Evolutionary conservation across 306 rosid genomes (phyloP).

Genomic region (Lathyrus sativus): DNA sequence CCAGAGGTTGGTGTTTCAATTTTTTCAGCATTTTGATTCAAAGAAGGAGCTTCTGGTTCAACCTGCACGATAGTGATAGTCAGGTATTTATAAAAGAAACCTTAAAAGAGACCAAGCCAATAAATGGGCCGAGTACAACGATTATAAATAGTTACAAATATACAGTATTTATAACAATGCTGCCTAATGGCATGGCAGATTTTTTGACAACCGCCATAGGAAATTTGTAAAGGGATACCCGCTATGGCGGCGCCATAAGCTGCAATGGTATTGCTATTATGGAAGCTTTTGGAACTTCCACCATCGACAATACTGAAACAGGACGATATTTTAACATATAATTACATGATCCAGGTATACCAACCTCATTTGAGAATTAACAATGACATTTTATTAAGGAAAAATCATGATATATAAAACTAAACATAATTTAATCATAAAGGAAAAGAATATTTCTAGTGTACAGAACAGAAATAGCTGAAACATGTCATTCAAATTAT

Average conservation of each 20-base stretch:
- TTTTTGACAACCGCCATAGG: neutral
- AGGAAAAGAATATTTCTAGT: neutral
- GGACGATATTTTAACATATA: constrained; percentile 20
- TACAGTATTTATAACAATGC: too few relatives aligned
- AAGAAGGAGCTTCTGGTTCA: constrained; percentile 48
- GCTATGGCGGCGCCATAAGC: neutral
- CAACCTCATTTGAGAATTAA: constrained; percentile 15
- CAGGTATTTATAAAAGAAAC: constrained; percentile 26
- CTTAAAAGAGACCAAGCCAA: constrained; percentile 14
- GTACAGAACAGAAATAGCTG: neutral
- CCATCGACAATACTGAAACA: neutral
- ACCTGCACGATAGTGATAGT: constrained; percentile 48
- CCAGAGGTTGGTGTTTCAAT: constrained; percentile 37
- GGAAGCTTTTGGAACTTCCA: neutral
- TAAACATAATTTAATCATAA: constrained; percentile 13
- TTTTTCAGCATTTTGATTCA: constrained; percentile 42
- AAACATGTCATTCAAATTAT: neutral
- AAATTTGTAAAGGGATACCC: neutral
- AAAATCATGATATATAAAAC: constrained; percentile 26
- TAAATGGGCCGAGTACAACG: too few relatives aligned
- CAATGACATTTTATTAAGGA: constrained; percentile 29
- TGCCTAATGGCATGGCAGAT: neutral
- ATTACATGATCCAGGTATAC: constrained; percentile 25
- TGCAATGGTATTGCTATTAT: neutral
- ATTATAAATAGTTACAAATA: too few relatives aligned